Percentiles rank a stretch among this genome's conserved stretches.
Evolutionary conservation across 2,329 filamentous ascomycete genomes (phyloP).

Genomic region (Cordyceps javanica): DNA sequence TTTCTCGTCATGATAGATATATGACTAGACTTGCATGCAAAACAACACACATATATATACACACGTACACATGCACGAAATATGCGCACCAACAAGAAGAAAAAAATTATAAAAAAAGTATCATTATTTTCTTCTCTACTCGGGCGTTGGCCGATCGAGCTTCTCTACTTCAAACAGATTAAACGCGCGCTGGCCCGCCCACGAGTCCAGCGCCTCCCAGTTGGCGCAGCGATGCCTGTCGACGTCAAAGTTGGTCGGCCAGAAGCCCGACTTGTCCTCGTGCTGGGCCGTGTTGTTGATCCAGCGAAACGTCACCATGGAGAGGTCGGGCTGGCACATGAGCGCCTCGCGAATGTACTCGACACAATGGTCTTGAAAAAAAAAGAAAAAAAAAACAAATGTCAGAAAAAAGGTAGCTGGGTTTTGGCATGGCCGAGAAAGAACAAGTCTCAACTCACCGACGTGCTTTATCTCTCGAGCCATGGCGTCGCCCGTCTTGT

Average conservation of each 20-base stretch:
- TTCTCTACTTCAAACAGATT: conserved; percentile 1
- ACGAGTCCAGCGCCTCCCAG: conserved; percentile 5
- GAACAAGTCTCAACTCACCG: too few relatives aligned
- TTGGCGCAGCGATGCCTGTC: background rate
- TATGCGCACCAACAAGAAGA: too few relatives aligned
- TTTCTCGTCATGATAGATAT: too few relatives aligned
- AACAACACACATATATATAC: too few relatives aligned
- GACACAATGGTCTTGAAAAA: conserved; percentile 6
- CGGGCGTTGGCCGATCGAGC: background rate
- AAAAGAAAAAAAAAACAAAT: too few relatives aligned
- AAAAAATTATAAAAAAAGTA: background rate
- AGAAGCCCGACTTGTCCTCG: background rate
- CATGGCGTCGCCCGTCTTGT: background rate
- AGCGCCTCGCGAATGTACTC: conserved; percentile 6
- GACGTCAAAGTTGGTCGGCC: conserved; percentile 1
- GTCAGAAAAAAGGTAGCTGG: too few relatives aligned
- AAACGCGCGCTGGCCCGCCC: background rate
- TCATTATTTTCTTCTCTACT: background rate
- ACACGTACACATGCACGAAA: too few relatives aligned
- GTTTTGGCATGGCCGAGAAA: too few relatives aligned
- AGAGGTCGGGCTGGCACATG: conserved; percentile 8
- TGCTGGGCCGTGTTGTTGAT: conserved; percentile 10
- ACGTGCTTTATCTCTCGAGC: background rate
- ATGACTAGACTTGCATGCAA: too few relatives aligned
- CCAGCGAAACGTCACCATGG: conserved; percentile 7